Evolutionary conservation across 2,329 filamentous ascomycete species (phyloP), one percentile per base, ranked within the genome.

Genomic region (Cladorrhinum sp.): DNA sequence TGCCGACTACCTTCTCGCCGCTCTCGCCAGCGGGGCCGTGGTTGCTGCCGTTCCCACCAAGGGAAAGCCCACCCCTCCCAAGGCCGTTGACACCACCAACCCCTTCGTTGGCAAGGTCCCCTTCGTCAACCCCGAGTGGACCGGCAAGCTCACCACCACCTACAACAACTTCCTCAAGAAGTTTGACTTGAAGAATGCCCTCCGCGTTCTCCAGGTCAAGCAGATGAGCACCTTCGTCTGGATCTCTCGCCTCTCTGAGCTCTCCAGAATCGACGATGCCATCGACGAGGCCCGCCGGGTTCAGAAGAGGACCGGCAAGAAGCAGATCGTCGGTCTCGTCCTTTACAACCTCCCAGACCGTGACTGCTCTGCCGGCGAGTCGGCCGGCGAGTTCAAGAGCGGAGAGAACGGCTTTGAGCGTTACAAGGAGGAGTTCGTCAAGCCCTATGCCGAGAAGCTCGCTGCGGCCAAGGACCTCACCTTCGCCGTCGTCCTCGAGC

Each of bases 31-130:
- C 25, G 66, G 64, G 7, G 61, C 56, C 18, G 32, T 63, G 20
- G 65, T 62, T 18, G 41, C 64, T 10, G 66, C 66, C 24, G 53
- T 63, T 7, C 64, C 66, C 16, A 58, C 55, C 54, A 50, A 32
- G 24, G 38, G 49, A 12, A 25, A 57, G 53, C 10, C 36, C 2
- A n/a, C 9, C 49, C 13, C 20, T 18, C 45, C 38, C 29, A 59
- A 13, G 25, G 57, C 29, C 25, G 57, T 24, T 27, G 54, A 24
- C 22, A 61, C 62, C 25, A 58, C 67, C 55, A 77, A 78, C 58
- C 76, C 83, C 0, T 84, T 85, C 67, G 60, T 72, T 1, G 77
- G 77, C 61, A 79, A 77, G 64, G 77, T 73, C 6, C 71, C 83
- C 24, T 82, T 79, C 65, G 75, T 74, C 62, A 79, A 80, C 69